Conservation (phyloP, 441 rosid genomes). For the Corymbia citriodora region DNA sequence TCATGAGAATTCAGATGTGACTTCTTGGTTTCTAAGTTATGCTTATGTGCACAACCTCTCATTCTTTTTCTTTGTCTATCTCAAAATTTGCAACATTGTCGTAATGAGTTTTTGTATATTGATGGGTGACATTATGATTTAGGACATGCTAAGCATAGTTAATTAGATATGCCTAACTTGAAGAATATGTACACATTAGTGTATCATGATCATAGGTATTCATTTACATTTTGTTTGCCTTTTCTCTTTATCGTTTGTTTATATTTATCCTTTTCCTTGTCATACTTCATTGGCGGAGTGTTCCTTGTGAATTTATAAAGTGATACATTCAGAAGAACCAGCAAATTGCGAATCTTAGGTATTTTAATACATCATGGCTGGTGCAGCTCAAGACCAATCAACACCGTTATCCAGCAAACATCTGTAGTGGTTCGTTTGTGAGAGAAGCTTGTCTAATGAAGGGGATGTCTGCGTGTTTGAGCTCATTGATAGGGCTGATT, state of each 20-base stretch:
- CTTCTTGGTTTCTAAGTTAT: background rate
- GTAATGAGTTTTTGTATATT: background rate
- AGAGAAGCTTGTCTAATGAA: background rate
- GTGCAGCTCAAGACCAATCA: too few species aligned
- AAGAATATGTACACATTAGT: background rate
- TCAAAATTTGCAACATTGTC: background rate
- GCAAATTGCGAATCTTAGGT: background rate
- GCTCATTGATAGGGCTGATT: background rate
- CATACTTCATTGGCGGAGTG: background rate
- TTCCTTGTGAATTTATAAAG: background rate
- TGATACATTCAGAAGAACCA: background rate
- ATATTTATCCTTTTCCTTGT: background rate
- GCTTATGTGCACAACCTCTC: background rate
- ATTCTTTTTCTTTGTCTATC: background rate
- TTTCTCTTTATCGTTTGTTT: background rate
- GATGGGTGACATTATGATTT: background rate
- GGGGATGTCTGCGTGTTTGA: background rate
- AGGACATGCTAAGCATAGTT: background rate
- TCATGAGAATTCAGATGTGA: background rate
- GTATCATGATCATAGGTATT: accelerated
- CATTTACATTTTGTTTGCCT: background rate
- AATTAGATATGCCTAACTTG: background rate
- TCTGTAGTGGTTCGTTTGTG: background rate
- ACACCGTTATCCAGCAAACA: accelerated
- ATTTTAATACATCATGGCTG: background rate